Conservation (phyloP, 192 early-diverging fungal genomes). For the Pecoramyces ruminantium region DNA sequence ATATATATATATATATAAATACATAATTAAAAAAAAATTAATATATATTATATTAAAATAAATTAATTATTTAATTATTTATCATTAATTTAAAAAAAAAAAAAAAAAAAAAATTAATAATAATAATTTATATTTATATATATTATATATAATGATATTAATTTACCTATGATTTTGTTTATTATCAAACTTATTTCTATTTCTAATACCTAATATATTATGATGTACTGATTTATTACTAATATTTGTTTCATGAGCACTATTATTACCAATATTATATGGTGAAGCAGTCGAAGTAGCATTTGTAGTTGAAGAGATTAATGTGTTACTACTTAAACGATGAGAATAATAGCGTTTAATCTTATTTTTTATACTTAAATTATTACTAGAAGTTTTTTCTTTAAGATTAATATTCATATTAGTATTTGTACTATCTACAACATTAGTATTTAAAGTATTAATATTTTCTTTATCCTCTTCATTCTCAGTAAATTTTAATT, state of each 20-base stretch:
- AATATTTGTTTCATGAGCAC: neutral
- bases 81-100: too few relatives aligned
- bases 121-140: too few relatives aligned
- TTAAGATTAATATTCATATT: neutral
- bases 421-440: too few relatives aligned
- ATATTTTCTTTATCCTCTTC: neutral
- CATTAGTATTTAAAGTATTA: neutral
- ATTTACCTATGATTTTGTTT: neutral
- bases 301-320: neutral
- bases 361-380: neutral
- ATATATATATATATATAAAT: too few relatives aligned
- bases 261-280: neutral
- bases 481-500: neutral
- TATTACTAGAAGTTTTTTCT: neutral
- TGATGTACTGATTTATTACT: neutral
- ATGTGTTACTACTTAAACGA: neutral
- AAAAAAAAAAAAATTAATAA: too few relatives aligned
- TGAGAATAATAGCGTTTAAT: neutral
- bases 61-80: too few relatives aligned
- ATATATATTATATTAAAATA: too few relatives aligned
- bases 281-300: neutral
- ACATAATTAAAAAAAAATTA: too few relatives aligned
- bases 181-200: neutral
- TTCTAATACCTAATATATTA: neutral
- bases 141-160: too few relatives aligned